Base-by-base conservation (phyloP, 176 grass and related monocot species). In the Zizania latifolia region DNA sequence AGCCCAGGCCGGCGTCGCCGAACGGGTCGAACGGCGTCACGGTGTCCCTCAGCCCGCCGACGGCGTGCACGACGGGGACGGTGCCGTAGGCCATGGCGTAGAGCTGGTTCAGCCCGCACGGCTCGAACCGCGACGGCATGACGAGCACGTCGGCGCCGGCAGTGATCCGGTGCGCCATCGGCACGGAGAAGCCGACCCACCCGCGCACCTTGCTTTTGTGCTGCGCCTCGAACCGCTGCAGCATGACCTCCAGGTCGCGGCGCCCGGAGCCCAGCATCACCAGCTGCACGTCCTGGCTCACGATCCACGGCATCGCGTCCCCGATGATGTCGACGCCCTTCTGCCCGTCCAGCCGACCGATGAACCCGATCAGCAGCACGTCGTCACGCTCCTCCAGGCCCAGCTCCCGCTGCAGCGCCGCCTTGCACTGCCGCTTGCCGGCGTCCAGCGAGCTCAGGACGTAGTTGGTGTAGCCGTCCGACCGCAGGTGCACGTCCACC, bases 121-220 rank as follows among this genome's bases (percentile, higher is more conserved):
- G 95, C 86, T 98, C 91, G 62, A 94, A 98, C 40, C 91, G 65
- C 30, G 95, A 98, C 4, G 95, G 95, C 95, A 98, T 98, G 57
- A 92, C 41, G 17, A 98, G 81, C 31, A 90, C 85, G 58, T 98
- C 95, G 1, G 79, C 95, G 19, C 91, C 91, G 0, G 95, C 95
- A 11, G 95, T 98, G 60, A 98, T 89, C 62, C 89, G 84, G 71
- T 94, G 95, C 60, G 95, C 95, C 86, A 84, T 23, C 23, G 74
- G 85, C 44, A 94, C 95, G 5, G 91, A 94, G 82, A 98, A 98
- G 53, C 89, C 91, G 0, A 98, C 91, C 95, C 91, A 90, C 39
- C 76, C 86, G 45, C 84, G 76, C 60, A 98, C 91, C 82, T 90
- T 98, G 70, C 76, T 65, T 3, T 19, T 44, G 45, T 98, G 66